These are phyloP conservation scores for Thraustochytrium sp. DNA, from an alignment of 352 stramenopile genomes.

Conservation along the genomic window DNA sequence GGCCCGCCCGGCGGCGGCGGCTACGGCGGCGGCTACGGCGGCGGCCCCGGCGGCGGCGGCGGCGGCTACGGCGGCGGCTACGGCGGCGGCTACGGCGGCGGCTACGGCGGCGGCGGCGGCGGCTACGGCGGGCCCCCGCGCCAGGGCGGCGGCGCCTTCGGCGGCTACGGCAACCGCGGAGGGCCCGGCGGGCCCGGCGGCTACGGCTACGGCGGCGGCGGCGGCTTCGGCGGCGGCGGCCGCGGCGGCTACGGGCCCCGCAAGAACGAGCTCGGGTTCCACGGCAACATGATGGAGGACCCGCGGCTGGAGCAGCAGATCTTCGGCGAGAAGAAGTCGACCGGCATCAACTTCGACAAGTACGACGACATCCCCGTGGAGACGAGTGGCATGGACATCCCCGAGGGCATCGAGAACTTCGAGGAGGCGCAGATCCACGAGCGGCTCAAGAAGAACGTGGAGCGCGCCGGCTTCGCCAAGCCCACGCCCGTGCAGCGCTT, in stretches of 20 bases:
- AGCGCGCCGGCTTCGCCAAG: slow-evolving; percentile 87
- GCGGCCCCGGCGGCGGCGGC: not conserved
- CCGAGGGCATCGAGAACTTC: slow-evolving; percentile 83
- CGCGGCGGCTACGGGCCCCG: not conserved
- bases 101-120: not conserved
- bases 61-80: not conserved
- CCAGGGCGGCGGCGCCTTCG: not conserved
- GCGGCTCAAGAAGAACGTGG: slow-evolving; percentile 81
- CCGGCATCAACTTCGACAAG: slow-evolving; percentile 97
- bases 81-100: not conserved
- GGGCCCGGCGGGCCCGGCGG: not conserved
- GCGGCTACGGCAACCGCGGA: not conserved
- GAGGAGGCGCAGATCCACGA: slow-evolving; percentile 75
- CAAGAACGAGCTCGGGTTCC: slow-evolving; percentile 91
- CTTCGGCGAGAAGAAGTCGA: slow-evolving; percentile 83
- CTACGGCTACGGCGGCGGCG: not conserved
- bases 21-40: not conserved
- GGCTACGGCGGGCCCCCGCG: not conserved
- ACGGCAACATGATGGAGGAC: slow-evolving; percentile 84
- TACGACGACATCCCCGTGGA: slow-evolving; percentile 98
- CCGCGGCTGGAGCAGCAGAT: slow-evolving; percentile 82
- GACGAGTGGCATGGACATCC: slow-evolving; percentile 83
- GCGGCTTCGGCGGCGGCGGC: not conserved
- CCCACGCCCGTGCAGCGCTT: slow-evolving; percentile 99
- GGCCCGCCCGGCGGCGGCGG: too few relatives aligned